Evolutionary conservation across 108 stramenopile species (phyloP).

Genomic region (Cyclostephanos invisitatus): DNA sequence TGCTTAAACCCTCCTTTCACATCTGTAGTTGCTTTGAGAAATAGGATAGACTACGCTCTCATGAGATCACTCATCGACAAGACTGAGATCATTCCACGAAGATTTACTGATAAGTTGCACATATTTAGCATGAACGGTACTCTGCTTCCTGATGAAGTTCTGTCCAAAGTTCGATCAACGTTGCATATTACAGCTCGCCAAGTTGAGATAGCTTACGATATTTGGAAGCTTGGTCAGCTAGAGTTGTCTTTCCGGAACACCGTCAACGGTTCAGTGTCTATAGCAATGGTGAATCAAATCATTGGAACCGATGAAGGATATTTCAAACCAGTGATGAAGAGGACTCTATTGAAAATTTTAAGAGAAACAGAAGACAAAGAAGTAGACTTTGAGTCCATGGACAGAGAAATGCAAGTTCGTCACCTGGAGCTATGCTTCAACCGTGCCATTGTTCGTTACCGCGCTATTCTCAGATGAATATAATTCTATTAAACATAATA

Average conservation of each 20-base stretch:
- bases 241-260: constrained; percentile 17
- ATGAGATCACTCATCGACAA: constrained; percentile 13
- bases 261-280: constrained; percentile 3
- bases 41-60: constrained; percentile 58
- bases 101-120: constrained; percentile 8
- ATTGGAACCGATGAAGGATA: constrained; percentile 17
- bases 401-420: constrained; percentile 6
- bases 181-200: constrained; percentile 64
- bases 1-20: background rate
- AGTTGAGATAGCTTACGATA: constrained; percentile 66
- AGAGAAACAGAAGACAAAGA: constrained; percentile 12
- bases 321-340: constrained; percentile 42
- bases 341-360: constrained; percentile 21
- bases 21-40: constrained; percentile 45
- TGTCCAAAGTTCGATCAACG: constrained; percentile 29
- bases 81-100: constrained; percentile 8
- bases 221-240: constrained; percentile 47
- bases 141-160: constrained; percentile 46
- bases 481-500: constrained; percentile 1
- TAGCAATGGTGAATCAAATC: constrained; percentile 2
- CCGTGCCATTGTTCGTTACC: constrained; percentile 18
- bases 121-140: constrained; percentile 22
- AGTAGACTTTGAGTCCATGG: constrained; percentile 8
- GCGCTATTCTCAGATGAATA: constrained; percentile 4
- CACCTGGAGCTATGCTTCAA: constrained; percentile 16